Conservation (phyloP, 2,329 filamentous ascomycete genomes). For the Xylaria sp. region DNA sequence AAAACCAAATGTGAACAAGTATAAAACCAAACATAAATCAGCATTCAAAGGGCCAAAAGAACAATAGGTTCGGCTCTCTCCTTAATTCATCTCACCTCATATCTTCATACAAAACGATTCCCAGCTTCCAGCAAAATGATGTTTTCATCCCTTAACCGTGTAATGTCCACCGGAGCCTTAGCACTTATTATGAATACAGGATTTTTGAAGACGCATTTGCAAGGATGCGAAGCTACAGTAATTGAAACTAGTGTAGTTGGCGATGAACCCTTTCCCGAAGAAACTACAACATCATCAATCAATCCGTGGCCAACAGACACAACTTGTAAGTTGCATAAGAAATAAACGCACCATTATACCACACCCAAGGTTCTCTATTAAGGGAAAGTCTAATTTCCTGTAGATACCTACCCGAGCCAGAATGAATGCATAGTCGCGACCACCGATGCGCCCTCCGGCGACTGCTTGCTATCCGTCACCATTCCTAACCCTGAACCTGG, state of each 20-base stretch:
- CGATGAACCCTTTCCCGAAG: background rate
- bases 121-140: background rate
- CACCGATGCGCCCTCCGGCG: background rate
- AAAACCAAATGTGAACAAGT: background rate
- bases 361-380: background rate
- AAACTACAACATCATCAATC: constrained; percentile 15
- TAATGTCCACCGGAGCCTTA: background rate
- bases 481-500: background rate
- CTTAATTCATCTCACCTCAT: no score
- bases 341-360: no score
- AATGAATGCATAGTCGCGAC: constrained; percentile 11
- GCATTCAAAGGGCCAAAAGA: no score
- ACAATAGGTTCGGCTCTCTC: no score
- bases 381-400: background rate
- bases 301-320: constrained; percentile 25
- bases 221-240: background rate
- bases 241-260: background rate
- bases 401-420: constrained; percentile 11
- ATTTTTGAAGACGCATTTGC: background rate
- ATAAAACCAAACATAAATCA: background rate
- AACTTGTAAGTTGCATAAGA: constrained; percentile 7
- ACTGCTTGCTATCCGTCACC: constrained; percentile 16
- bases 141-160: background rate
- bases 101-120: background rate
- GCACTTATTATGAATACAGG: background rate